Evolutionary conservation across 1,284 basidiomycete species (phyloP).

Genomic region (Tylopilus sp.): DNA sequence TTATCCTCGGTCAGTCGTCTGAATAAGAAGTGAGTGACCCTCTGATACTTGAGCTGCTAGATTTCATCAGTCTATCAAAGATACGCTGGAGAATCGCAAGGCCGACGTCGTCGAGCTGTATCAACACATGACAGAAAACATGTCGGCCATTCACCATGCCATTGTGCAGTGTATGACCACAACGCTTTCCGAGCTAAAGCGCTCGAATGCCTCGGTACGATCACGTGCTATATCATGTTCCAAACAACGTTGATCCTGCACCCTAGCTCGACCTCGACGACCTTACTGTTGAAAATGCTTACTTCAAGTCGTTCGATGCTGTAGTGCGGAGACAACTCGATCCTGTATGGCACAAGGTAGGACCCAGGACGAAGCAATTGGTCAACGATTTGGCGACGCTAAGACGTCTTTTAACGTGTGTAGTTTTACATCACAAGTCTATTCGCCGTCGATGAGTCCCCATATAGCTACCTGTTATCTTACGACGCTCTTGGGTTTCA

Average conservation of each 20-base stretch:
- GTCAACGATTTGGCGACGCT: constrained; percentile 87
- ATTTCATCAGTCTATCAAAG: constrained; percentile 86
- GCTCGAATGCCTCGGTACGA: constrained; percentile 71
- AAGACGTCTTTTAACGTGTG: constrained; percentile 78
- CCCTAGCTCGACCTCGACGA: constrained; percentile 90
- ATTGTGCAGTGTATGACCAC: constrained; percentile 95
- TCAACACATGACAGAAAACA: constrained; percentile 80
- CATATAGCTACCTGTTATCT: constrained; percentile 66
- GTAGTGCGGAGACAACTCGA: constrained; percentile 88
- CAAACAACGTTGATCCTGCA: not conserved
- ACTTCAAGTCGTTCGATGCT: constrained; percentile 91
- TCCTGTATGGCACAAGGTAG: constrained; percentile 95
- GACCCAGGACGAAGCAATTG: constrained; percentile 87
- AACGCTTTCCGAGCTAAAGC: constrained; percentile 88
- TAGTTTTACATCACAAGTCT: not conserved
- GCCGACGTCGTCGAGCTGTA: constrained; percentile 94
- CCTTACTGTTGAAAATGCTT: constrained; percentile 88
- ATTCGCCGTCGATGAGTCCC: not conserved
- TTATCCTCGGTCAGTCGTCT: constrained; percentile 72
- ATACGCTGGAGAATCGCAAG: constrained; percentile 72
- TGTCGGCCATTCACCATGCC: constrained; percentile 89
- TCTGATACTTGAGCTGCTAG: constrained; percentile 39
- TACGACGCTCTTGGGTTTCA: constrained; percentile 93
- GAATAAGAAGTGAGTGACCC: not conserved
- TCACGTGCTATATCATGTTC: not conserved